Base-by-base conservation (phyloP, 2,329 filamentous ascomycete genomes). In the Aureobasidium sp. region DNA sequence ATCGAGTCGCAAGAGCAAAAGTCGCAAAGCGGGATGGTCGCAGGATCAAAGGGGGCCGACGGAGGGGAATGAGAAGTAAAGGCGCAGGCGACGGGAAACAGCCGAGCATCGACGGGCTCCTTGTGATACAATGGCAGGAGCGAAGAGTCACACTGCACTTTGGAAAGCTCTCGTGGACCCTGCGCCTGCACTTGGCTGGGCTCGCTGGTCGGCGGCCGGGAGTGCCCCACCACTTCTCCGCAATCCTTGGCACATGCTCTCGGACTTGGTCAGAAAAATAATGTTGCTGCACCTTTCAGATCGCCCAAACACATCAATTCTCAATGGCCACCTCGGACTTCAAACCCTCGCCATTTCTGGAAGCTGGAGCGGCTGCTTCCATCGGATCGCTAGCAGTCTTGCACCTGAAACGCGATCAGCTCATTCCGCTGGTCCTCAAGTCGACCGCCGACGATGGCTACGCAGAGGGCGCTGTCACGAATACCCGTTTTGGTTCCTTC, bases 401-500 rank as follows among this genome's bases (percentile, higher is more conserved):
- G 63, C 90, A 96, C 72, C 83, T 99, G 58, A 93, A 90, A 64
- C 88, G 92, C 76, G 92, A 97, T 75, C 87, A 88, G 65, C 85
- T 92, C 66, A 81, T 91, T 42, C 91, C 93, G 8, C 80, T 91
- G 29, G 86, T 89, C 64, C 71, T 82, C 67, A 69, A 73, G 37
- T 64, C 68, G 64, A 64, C 68, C 59, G 71, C 78, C 72, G 66
- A 74, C 61, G 71, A 74, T 61, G 73, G 72, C 22, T 74, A 74
- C 59, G 73, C 70, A 29, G 77, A 79, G 64, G 77, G 78, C 57
- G 75, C 75, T 22, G 78, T 81, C 47, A 85, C 92, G 60, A 97
- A 96, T 76, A 99, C 93, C 1, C 87, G 92, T 48, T 99, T 96
- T 70, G 94, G 94, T 53, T 96, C 92, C 15, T 82, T 78, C 61